Evolutionary conservation across 2,329 filamentous ascomycete genomes (phyloP).

Genomic region (Cytospora chrysosperma): DNA sequence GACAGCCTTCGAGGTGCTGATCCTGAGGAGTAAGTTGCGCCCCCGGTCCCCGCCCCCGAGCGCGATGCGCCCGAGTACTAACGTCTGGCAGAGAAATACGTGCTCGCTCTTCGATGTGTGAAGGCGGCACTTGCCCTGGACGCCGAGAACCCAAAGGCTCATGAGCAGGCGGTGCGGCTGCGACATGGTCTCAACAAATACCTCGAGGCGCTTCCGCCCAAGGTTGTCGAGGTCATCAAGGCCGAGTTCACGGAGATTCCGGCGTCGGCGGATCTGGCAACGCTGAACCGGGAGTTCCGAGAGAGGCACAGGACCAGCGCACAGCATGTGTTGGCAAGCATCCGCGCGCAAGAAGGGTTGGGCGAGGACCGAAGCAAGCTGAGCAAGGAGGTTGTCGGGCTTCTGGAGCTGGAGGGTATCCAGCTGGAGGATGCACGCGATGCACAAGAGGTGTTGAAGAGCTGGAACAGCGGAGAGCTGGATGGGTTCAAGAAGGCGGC

Average conservation of each 20-base stretch:
- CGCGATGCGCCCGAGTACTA: conserved; percentile 27
- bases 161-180: conserved; percentile 72
- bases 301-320: conserved; percentile 61
- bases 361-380: conserved; percentile 55
- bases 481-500: conserved; percentile 50
- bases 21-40: conserved; percentile 71
- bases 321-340: conserved; percentile 61
- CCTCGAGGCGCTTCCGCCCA: conserved; percentile 58
- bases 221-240: conserved; percentile 69
- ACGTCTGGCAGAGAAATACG: conserved; percentile 67
- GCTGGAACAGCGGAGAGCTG: conserved; percentile 50
- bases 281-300: conserved; percentile 67
- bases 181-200: conserved; percentile 59
- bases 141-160: conserved; percentile 66
- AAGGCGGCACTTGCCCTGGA: conserved; percentile 71
- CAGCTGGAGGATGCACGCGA: conserved; percentile 41
- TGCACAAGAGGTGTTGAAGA: conserved; percentile 42
- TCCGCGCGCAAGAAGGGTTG: conserved; percentile 59
- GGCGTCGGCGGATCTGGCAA: conserved; percentile 55
- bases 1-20: conserved; percentile 85
- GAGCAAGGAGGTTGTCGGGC: conserved; percentile 59
- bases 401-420: conserved; percentile 43
- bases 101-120: conserved; percentile 84
- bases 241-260: conserved; percentile 63
- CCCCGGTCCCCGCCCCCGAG: conserved; percentile 24